These are phyloP conservation scores for Sugiyamaella japonica DNA, from an alignment of 1,139 yeast species.

Conservation along the genomic window DNA sequence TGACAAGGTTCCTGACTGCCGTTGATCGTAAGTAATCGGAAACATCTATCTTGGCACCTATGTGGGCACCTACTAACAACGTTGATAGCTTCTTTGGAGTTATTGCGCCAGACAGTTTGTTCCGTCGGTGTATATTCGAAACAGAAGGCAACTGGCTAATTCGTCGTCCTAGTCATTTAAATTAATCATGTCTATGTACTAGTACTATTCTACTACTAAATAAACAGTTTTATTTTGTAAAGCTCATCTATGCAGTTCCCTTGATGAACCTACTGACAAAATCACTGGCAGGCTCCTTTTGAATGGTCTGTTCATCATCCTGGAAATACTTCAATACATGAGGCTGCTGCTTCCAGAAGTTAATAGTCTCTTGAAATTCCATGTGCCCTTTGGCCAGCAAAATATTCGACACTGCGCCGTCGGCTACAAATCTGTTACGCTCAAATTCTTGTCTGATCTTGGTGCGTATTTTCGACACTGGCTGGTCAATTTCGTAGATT, in stretches of 20 bases:
- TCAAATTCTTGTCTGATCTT: conserved; percentile 89
- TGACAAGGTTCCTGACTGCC: conserved; percentile 43
- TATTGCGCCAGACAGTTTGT: conserved; percentile 24
- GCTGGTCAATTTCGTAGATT: conserved; percentile 78
- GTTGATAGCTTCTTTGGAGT: conserved; percentile 21
- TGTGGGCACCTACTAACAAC: not conserved
- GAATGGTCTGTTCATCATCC: conserved; percentile 50
- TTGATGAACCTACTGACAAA: conserved; percentile 70
- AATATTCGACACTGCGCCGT: conserved; percentile 64
- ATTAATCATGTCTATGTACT: conserved; percentile 7
- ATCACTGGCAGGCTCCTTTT: conserved; percentile 37
- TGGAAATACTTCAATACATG: conserved; percentile 83
- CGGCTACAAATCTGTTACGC: conserved; percentile 72
- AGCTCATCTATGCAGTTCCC: conserved; percentile 41
- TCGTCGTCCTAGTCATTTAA: conserved; percentile 5
- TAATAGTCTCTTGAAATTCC: conserved; percentile 86
- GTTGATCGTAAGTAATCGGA: conserved; percentile 34
- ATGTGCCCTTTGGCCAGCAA: conserved; percentile 80
- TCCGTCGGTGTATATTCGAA: conserved; percentile 15
- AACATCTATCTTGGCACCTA: not conserved
- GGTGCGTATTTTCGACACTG: conserved; percentile 77
- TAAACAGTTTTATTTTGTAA: not conserved
- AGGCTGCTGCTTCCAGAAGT: conserved; percentile 89
- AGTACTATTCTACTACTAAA: not conserved
- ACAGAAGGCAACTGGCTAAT: not conserved